Evolutionary conservation across 179 eudicot species (phyloP).

Genomic region (Patellifolia procumbens): DNA sequence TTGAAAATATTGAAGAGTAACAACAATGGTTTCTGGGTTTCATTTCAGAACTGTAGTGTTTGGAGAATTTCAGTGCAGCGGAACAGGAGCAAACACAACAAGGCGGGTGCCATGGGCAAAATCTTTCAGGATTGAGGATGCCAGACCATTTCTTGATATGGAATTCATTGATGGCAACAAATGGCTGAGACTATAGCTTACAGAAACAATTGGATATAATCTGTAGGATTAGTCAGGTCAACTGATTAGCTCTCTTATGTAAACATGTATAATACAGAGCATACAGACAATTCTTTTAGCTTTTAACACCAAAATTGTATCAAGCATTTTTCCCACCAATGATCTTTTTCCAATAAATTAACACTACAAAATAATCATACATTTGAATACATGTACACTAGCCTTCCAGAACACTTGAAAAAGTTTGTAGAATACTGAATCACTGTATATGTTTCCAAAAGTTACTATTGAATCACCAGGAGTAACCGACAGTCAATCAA

Average conservation of each 20-base stretch:
- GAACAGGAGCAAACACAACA: constrained; percentile 65
- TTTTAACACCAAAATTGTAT: background rate
- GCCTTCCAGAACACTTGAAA: background rate
- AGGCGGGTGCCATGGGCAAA: constrained; percentile 63
- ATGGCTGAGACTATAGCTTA: constrained; percentile 63
- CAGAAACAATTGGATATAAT: background rate
- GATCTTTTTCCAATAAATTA: background rate
- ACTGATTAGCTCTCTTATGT: constrained; percentile 1
- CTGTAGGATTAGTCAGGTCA: background rate
- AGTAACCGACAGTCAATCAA: background rate
- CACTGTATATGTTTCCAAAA: background rate
- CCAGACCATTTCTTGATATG: constrained; percentile 51
- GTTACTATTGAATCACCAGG: background rate
- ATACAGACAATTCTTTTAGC: constrained; percentile 15
- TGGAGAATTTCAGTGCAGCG: constrained; percentile 72
- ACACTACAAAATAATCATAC: background rate
- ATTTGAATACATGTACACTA: background rate
- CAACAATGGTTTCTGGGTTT: background rate
- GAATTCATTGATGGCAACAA: constrained; percentile 65
- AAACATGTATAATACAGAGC: constrained; percentile 29
- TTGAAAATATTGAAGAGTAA: background rate
- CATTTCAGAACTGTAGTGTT: constrained; percentile 60
- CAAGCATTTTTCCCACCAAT: background rate
- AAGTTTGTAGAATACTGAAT: background rate
- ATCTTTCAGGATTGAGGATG: constrained; percentile 48